Evolutionary conservation across 2,329 filamentous ascomycete genomes (phyloP).

Genomic region (Penicillium sp.): DNA sequence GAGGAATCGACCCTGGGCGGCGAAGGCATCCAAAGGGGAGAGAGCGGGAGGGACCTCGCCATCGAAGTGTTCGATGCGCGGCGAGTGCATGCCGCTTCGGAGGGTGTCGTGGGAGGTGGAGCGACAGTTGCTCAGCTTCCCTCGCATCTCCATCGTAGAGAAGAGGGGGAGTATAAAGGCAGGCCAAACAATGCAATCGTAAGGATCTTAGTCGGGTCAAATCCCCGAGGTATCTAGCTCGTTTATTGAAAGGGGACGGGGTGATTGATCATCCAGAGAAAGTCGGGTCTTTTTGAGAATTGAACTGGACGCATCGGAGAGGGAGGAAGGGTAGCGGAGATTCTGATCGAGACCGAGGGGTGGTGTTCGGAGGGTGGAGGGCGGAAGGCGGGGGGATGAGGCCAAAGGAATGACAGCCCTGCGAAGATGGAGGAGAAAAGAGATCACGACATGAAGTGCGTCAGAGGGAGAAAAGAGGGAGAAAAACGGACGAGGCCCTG

Average conservation of each 20-base stretch:
- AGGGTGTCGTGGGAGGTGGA: conserved; percentile 53
- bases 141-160: conserved; percentile 48
- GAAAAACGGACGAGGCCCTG: conserved; percentile 20
- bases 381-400: conserved; percentile 9
- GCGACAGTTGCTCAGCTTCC: conserved; percentile 57
- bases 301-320: conserved; percentile 35
- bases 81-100: conserved; percentile 61
- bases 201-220: background rate
- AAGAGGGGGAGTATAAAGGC: background rate
- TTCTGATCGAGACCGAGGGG: conserved; percentile 3
- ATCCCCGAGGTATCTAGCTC: background rate
- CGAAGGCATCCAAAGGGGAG: conserved; percentile 92
- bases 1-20: conserved; percentile 80
- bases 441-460: conserved; percentile 1
- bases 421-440: background rate
- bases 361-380: conserved; percentile 1
- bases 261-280: conserved; percentile 10
- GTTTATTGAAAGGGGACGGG: background rate
- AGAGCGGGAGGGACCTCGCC: conserved; percentile 78
- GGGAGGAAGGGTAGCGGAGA: background rate
- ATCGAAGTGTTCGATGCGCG: conserved; percentile 65
- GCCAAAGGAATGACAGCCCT: conserved; percentile 28
- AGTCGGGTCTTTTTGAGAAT: conserved; percentile 2
- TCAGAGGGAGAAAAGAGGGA: conserved; percentile 12
- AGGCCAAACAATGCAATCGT: background rate